Evolutionary conservation across 208 protist genomes (phyloP), one percentile per base, ranked within the genome.

Genomic region (Leishmania martiniquensis): DNA sequence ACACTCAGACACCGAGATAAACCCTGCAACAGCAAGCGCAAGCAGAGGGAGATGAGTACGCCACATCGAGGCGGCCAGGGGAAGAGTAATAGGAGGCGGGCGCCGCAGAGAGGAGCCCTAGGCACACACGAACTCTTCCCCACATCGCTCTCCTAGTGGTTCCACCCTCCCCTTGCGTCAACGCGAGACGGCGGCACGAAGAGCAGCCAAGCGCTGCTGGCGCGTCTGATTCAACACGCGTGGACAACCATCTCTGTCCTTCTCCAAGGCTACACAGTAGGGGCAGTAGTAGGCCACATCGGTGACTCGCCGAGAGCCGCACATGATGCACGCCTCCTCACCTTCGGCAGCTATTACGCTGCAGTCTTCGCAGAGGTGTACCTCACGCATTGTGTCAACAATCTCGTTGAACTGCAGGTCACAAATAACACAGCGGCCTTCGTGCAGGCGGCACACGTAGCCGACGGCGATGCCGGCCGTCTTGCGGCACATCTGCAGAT

Each of bases 401-500:
- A 91, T 76, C 62, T 94, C 89, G 72, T 95, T 90, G 63, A 93
- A 91, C 76, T 94, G 87, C 6, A 93, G 76, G 76, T 98, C 95
- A 75, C 95, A 98, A 44, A 98, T 91, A 42, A 96, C 89, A 67
- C 95, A 98, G 39, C 92, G 91, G n/a, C 95, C 95, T 55, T 98
- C 93, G 77, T 96, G 91, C 72, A 94, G 87, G 52, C 88, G 80
- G 77, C 95, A 98, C 17, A 98, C 91, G 69, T 91, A 94, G 44
- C 93, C 95, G 45, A 93, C 70, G 17, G 78, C 78, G 13, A 76
- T 80, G 39, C 96, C 96, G 25, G 87, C 79, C 65, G 81, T 78
- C 84, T 97, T 97, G 45, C 96, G 91, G 90, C 96, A 98, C 91
- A 98, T 95, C 49, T 95, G 88, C 37, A 97, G 67, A 60, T 98